These are phyloP conservation scores for Atkinsonella hypoxylon DNA, from an alignment of 2,329 filamentous ascomycete genomes.

Conservation along the genomic window DNA sequence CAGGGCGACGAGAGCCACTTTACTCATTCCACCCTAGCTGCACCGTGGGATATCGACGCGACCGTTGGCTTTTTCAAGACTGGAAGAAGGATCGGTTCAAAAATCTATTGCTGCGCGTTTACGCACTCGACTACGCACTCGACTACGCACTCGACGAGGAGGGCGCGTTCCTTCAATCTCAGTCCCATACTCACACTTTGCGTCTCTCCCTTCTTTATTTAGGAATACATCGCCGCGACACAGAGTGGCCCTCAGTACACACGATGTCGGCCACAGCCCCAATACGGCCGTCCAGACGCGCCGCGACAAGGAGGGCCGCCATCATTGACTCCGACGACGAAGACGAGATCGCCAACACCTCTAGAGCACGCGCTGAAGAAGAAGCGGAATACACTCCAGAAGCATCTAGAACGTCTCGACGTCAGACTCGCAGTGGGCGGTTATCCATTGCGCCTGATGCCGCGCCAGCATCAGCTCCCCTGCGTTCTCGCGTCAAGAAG, in stretches of 20 bases:
- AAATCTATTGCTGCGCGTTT: too few species aligned
- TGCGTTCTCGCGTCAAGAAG: constrained; percentile 30
- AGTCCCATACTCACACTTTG: not conserved
- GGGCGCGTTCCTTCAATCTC: not conserved
- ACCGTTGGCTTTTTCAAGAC: not conserved
- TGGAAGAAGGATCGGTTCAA: not conserved
- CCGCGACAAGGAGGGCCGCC: constrained; percentile 53
- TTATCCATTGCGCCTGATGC: constrained; percentile 33
- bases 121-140: not conserved
- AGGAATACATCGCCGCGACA: not conserved
- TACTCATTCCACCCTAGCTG: constrained; percentile 1
- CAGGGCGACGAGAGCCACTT: constrained; percentile 10
- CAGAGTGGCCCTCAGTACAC: not conserved
- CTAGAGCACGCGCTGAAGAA: constrained; percentile 39
- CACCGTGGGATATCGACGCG: not conserved
- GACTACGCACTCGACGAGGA: not conserved
- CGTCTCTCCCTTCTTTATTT: not conserved
- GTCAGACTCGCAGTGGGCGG: constrained; percentile 31
- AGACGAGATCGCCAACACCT: constrained; percentile 45
- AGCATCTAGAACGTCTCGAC: constrained; percentile 43
- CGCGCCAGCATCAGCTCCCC: constrained; percentile 31
- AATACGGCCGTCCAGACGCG: constrained; percentile 27
- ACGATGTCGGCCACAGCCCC: constrained; percentile 21
- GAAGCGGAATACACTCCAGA: constrained; percentile 76
- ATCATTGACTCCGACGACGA: constrained; percentile 76